Percentiles rank a stretch among this genome's conserved stretches.
These are phyloP conservation scores for Yamadazyma sp. DNA, from an alignment of 1,139 yeast species.

Conservation along the genomic window DNA sequence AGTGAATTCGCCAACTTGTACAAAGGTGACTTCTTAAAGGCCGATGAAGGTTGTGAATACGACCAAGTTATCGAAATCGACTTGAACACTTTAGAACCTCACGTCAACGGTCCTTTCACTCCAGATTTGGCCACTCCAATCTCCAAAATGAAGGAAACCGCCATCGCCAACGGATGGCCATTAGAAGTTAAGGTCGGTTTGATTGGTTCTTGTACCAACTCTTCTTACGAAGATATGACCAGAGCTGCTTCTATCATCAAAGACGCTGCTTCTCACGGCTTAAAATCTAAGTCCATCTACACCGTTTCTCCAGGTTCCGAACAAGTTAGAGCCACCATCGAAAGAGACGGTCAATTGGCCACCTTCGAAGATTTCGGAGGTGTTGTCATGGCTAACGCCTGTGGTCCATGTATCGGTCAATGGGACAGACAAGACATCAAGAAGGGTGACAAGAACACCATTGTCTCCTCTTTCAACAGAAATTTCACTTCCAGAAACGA, in stretches of 20 bases:
- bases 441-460: slow-evolving; percentile 98
- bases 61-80: slow-evolving; percentile 95
- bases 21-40: slow-evolving; percentile 76
- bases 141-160: slow-evolving; percentile 88
- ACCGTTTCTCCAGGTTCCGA: slow-evolving; percentile 99
- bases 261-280: slow-evolving; percentile 89
- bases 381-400: slow-evolving; percentile 94
- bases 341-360: slow-evolving; percentile 91
- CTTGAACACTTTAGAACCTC: slow-evolving; percentile 94
- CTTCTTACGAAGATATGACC: slow-evolving; percentile 98
- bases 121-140: slow-evolving; percentile 99
- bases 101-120: slow-evolving; percentile 98
- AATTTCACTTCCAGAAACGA: slow-evolving; percentile 98
- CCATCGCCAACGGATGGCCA: slow-evolving; percentile 91
- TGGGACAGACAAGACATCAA: slow-evolving; percentile 98
- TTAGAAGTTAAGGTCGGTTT: slow-evolving; percentile 90
- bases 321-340: slow-evolving; percentile 98
- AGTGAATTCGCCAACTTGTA: slow-evolving; percentile 78
- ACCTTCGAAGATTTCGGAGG: slow-evolving; percentile 94
- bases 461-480: slow-evolving; percentile 98
- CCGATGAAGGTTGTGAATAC: slow-evolving; percentile 94
- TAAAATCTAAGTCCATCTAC: slow-evolving; percentile 85
- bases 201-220: slow-evolving; percentile 99
- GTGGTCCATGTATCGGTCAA: slow-evolving; percentile 99
- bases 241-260: slow-evolving; percentile 92